Evolutionary conservation across 768 basidiomycete species (phyloP).

Genomic region (Suillus alpinus): DNA sequence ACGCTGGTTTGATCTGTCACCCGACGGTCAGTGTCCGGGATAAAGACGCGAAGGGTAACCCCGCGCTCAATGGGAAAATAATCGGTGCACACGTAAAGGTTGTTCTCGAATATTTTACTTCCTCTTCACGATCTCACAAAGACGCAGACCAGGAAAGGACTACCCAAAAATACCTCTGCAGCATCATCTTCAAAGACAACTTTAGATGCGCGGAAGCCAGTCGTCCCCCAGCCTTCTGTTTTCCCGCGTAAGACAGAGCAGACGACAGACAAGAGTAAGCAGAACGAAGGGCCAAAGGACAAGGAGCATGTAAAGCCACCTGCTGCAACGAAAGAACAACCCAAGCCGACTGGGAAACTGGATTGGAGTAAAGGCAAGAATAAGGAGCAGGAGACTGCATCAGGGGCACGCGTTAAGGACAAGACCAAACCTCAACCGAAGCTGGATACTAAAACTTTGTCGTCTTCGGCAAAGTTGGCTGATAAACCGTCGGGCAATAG

Average conservation of each 20-base stretch:
- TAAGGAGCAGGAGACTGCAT: conserved; percentile 31
- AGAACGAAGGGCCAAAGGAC: conserved; percentile 22
- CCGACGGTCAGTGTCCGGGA: conserved; percentile 30
- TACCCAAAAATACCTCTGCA: conserved; percentile 7
- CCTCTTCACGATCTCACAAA: background rate
- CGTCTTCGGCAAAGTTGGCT: background rate
- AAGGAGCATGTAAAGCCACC: conserved; percentile 18
- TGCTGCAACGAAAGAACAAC: conserved; percentile 24
- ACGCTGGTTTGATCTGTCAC: conserved; percentile 40
- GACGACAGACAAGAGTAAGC: conserved; percentile 20
- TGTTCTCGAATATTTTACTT: background rate
- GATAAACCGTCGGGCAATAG: background rate
- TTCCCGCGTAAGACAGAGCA: conserved; percentile 11
- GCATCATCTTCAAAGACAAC: conserved; percentile 46
- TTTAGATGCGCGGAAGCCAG: conserved; percentile 26
- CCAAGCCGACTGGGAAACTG: conserved; percentile 47
- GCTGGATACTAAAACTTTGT: background rate
- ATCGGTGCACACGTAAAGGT: conserved; percentile 48
- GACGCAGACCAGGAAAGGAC: background rate
- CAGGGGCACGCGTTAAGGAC: background rate
- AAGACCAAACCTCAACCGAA: background rate
- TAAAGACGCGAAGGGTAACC: conserved; percentile 29
- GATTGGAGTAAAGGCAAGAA: conserved; percentile 61
- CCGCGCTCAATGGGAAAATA: conserved; percentile 41
- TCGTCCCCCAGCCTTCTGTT: conserved; percentile 5